Conservation (phyloP, 169 alveolate species). For the Cryptosporidium meleagridis region DNA sequence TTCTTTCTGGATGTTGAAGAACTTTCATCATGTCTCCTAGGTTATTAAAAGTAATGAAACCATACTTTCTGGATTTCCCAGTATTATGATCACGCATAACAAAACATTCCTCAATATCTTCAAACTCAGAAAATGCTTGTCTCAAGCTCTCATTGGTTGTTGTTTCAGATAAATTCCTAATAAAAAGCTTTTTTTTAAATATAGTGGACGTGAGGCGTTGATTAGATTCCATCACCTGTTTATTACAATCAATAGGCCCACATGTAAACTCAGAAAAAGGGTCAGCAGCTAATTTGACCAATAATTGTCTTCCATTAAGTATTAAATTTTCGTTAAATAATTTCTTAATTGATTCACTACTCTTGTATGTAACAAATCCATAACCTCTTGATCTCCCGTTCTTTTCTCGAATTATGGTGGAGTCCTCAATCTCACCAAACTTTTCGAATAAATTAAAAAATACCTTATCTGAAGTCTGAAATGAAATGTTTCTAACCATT, state of each 20-base stretch:
- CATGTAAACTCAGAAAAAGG: slow-evolving; percentile 74
- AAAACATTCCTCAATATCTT: slow-evolving; percentile 81
- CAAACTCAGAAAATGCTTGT: slow-evolving; percentile 78
- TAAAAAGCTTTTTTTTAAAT: slow-evolving; percentile 79
- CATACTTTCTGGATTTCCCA: slow-evolving; percentile 83
- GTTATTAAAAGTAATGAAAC: slow-evolving; percentile 79
- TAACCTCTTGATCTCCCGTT: slow-evolving; percentile 85
- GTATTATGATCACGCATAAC: slow-evolving; percentile 78
- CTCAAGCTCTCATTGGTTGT: slow-evolving; percentile 79
- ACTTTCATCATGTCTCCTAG: slow-evolving; percentile 81
- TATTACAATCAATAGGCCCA: slow-evolving; percentile 47
- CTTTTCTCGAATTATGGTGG: slow-evolving; percentile 83
- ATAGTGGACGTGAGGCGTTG: slow-evolving; percentile 75
- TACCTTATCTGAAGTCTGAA: slow-evolving; percentile 80
- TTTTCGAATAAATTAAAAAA: slow-evolving; percentile 77
- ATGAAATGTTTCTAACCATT: slow-evolving; percentile 82
- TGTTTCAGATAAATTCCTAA: slow-evolving; percentile 81
- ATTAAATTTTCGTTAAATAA: slow-evolving; percentile 76
- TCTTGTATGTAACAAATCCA: slow-evolving; percentile 84
- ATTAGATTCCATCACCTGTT: slow-evolving; percentile 40
- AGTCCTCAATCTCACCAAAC: slow-evolving; percentile 84
- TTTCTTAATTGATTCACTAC: slow-evolving; percentile 80
- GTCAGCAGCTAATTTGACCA: slow-evolving; percentile 81
- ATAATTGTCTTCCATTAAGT: slow-evolving; percentile 78
- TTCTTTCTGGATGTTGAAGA: slow-evolving; percentile 81